Conservation (phyloP, 1,139 yeast species). For the Yamadazyma aaseri region DNA sequence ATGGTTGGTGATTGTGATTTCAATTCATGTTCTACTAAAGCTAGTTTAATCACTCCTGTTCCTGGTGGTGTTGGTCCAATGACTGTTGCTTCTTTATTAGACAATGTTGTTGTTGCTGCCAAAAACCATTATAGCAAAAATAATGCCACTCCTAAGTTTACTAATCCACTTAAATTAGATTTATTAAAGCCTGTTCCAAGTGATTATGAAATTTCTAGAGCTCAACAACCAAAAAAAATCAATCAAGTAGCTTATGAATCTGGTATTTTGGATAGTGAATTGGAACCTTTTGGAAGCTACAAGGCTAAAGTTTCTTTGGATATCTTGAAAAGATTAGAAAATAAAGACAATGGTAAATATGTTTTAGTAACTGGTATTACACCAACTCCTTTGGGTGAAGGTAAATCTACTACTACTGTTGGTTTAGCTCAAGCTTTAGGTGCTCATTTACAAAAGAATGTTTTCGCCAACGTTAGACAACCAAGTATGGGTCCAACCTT, state of each 20-base stretch:
- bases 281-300: slow-evolving; percentile 88
- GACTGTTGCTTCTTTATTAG: slow-evolving; percentile 96
- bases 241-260: slow-evolving; percentile 79
- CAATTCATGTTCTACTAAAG: slow-evolving; percentile 61
- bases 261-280: slow-evolving; percentile 77
- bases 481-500: slow-evolving; percentile 99
- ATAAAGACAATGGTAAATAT: slow-evolving; percentile 79
- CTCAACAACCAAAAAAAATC: slow-evolving; percentile 85
- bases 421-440: slow-evolving; percentile 96
- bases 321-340: slow-evolving; percentile 67
- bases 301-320: slow-evolving; percentile 88
- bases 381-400: slow-evolving; percentile 98
- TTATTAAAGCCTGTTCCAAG: slow-evolving; percentile 84
- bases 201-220: slow-evolving; percentile 88
- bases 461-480: slow-evolving; percentile 95
- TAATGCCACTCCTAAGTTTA: slow-evolving; percentile 49
- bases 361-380: slow-evolving; percentile 96
- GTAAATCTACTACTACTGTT: slow-evolving; percentile 95
- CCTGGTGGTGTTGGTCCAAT: slow-evolving; percentile 99
- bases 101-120: slow-evolving; percentile 84
- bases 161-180: slow-evolving; percentile 63
- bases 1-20: slow-evolving; percentile 95
- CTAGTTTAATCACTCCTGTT: slow-evolving; percentile 86
- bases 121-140: slow-evolving; percentile 48
- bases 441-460: slow-evolving; percentile 83